Base-by-base conservation (phyloP, 352 stramenopile species). In the Globisporangium lucens region DNA sequence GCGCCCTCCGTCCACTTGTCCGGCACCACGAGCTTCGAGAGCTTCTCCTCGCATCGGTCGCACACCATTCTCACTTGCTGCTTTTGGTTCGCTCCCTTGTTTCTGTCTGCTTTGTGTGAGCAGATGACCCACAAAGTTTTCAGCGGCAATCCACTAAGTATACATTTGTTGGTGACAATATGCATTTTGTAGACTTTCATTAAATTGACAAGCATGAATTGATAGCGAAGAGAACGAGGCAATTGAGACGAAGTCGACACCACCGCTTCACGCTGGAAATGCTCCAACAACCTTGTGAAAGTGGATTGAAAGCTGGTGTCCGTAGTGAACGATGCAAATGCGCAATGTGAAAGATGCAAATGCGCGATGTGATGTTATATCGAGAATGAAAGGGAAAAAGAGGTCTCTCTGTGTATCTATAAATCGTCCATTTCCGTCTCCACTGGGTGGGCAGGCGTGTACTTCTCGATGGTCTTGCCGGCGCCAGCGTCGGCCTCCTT, bases 401-500 rank as follows among this genome's bases (percentile, higher is more conserved):
- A 22, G 17, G 43, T 51, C 2, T 51, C 43, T 10, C 20, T 62
- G 15, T 58, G 17, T 53, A 56, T 49, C 72, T 89, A 90, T 55
- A 92, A 66, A 57, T 91, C 83, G 49, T 86, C 76, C 82, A 92
- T 92, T 35, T 80, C 75, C 38, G 72, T 65, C 20, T 35, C 63
- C 57, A 78, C 72, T 49, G 82, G 75, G 63, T 87, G 85, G 9
- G 85, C 69, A 20, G 85, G 78, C 29, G 78, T 82, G 66, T 94
- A 94, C 67, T 76, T 80, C 70, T 96, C 88, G 12, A 91, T 67
- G 9, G 77, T 79, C 69, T 89, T 90, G 62, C 88, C 86, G 12
- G 88, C 85, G 53, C 74, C 88, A 17, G 83, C 69, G 63, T 93
- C 86, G 38, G 88, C 88, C 67, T 96, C 88, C 35, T 87, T 90